These are phyloP conservation scores for Globisporangium middletonii DNA, from an alignment of 352 stramenopile species.

Conservation along the genomic window DNA sequence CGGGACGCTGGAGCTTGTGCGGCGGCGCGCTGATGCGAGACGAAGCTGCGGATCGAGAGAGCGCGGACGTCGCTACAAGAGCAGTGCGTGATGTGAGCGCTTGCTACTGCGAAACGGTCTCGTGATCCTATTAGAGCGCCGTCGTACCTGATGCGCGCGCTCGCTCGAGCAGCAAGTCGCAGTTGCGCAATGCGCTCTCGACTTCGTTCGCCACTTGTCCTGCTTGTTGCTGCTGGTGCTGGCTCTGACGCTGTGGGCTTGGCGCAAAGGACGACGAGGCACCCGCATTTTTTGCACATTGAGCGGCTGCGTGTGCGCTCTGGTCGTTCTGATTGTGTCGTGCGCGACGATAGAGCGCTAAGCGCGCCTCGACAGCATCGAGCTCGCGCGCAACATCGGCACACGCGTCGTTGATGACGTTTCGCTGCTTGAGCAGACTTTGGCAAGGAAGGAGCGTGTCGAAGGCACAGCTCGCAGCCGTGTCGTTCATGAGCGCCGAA, in stretches of 20 bases:
- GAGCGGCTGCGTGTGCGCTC: no score
- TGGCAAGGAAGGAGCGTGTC: not conserved
- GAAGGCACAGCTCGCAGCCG: not conserved
- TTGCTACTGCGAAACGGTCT: constrained; percentile 3
- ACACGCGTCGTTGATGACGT: constrained; percentile 27
- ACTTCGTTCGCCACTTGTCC: constrained; percentile 48
- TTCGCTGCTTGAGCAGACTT: constrained; percentile 4
- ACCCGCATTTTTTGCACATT: no score
- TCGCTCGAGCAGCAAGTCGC: constrained; percentile 37
- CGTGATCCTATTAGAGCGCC: not conserved
- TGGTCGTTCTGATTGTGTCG: not conserved
- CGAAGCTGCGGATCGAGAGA: not conserved
- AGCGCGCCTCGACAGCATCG: constrained; percentile 25
- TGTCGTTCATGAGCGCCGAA: constrained; percentile 11
- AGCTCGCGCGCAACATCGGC: constrained; percentile 38
- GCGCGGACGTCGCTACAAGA: not conserved
- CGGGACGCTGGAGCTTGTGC: not conserved
- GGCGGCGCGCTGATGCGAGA: no score
- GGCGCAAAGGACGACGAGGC: no score
- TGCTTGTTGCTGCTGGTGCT: constrained; percentile 18
- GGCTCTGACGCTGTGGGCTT: not conserved
- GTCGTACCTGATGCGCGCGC: constrained; percentile 8
- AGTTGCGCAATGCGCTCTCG: constrained; percentile 43
- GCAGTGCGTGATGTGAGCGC: not conserved
- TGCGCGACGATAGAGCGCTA: constrained; percentile 21